Conservation (phyloP, 2,329 filamentous ascomycete species). For the Nemania sp. region DNA sequence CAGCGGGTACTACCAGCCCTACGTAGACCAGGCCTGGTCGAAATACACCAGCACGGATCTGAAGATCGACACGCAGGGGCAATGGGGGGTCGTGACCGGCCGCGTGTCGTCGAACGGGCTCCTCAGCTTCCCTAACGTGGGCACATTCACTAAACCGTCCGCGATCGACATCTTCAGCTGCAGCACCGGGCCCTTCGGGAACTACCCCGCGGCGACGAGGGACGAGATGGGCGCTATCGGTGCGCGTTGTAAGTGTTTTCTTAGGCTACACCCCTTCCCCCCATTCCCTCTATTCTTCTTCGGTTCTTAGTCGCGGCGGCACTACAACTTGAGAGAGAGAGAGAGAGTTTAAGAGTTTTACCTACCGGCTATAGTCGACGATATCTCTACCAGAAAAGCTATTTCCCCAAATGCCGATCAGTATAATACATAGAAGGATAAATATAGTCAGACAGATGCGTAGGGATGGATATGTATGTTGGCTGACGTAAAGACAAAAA, state of each 20-base stretch:
- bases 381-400: no score
- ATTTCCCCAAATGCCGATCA: no score
- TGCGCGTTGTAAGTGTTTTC: slow-evolving; percentile 53
- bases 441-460: no score
- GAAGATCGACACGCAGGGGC: slow-evolving; percentile 58
- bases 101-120: slow-evolving; percentile 43
- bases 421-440: no score
- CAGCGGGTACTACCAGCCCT: slow-evolving; percentile 53
- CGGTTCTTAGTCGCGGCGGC: background rate
- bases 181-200: slow-evolving; percentile 58
- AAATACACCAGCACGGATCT: slow-evolving; percentile 52
- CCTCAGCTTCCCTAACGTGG: slow-evolving; percentile 48
- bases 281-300: background rate
- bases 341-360: no score
- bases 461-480: no score
- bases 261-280: no score
- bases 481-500: background rate
- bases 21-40: slow-evolving; percentile 58
- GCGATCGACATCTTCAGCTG: slow-evolving; percentile 44
- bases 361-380: no score
- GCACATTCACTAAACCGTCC: slow-evolving; percentile 51
- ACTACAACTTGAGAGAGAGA: background rate
- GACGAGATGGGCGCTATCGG: slow-evolving; percentile 64
- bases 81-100: slow-evolving; percentile 55
- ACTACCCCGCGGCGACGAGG: slow-evolving; percentile 45